Evolutionary conservation across 176 grass and related monocot genomes (phyloP).

Genomic region (Rhipidocladum racemiflorum): DNA sequence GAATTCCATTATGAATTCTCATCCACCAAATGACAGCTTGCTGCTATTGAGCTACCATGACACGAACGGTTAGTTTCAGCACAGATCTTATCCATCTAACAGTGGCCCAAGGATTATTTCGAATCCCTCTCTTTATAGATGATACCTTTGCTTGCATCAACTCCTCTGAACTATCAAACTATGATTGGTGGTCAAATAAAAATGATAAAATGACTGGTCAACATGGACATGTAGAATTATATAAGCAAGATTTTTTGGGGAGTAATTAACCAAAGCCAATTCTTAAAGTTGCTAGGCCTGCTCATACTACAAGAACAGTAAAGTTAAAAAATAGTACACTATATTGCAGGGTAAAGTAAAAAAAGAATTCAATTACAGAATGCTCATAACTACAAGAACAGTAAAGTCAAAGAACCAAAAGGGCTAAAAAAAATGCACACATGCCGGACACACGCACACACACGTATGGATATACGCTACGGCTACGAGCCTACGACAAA

Average conservation of each 20-base stretch:
- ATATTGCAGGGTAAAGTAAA: neutral
- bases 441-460: slow-evolving; percentile 12
- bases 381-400: neutral
- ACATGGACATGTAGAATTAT: slow-evolving; percentile 20
- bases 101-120: slow-evolving; percentile 28
- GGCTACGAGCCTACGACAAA: slow-evolving; percentile 1
- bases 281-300: neutral
- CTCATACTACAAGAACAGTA: too few relatives aligned
- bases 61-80: slow-evolving; percentile 10
- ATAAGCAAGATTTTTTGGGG: neutral
- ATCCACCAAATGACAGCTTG: slow-evolving; percentile 37
- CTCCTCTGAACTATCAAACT: slow-evolving; percentile 27
- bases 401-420: slow-evolving; percentile 15
- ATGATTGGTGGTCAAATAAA: slow-evolving; percentile 19
- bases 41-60: slow-evolving; percentile 30
- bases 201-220: slow-evolving; percentile 16
- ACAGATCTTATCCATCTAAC: slow-evolving; percentile 40
- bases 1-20: slow-evolving; percentile 35
- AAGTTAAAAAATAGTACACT: neutral
- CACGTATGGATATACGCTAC: slow-evolving; percentile 23
- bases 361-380: slow-evolving; percentile 13
- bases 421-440: slow-evolving; percentile 34
- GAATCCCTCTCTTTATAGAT: neutral
- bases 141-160: slow-evolving; percentile 22
- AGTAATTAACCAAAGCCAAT: neutral